Percentiles rank a stretch among this genome's conserved stretches.
These are phyloP conservation scores for Suillus clintonianus DNA, from an alignment of 768 basidiomycete species.

Conservation along the genomic window DNA sequence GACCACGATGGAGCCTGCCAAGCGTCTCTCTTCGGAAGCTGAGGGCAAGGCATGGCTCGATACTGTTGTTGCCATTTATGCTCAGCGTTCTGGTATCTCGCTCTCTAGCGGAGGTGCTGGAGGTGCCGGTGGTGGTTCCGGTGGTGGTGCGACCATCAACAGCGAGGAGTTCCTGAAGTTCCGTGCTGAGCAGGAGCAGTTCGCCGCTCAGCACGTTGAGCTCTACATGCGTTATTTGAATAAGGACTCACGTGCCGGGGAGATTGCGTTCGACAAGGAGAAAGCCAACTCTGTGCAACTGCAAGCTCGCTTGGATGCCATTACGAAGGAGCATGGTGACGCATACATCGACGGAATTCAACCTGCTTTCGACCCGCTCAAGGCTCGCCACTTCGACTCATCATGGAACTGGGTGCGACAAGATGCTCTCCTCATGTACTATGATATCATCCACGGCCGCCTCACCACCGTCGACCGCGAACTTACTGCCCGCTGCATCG, in stretches of 20 bases:
- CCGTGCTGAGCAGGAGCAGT: constrained; percentile 89
- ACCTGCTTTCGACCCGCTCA: constrained; percentile 91
- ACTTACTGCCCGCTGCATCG: constrained; percentile 95
- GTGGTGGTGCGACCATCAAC: constrained; percentile 89
- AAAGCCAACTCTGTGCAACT: constrained; percentile 71
- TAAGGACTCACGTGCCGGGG: constrained; percentile 90
- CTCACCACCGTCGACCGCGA: constrained; percentile 94
- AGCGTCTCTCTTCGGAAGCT: constrained; percentile 85
- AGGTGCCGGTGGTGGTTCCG: constrained; percentile 57
- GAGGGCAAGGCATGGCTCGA: constrained; percentile 97
- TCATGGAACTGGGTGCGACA: constrained; percentile 99
- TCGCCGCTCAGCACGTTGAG: constrained; percentile 91
- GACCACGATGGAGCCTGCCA: constrained; percentile 91
- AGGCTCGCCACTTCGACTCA: constrained; percentile 97
- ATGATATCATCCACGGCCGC: constrained; percentile 96
- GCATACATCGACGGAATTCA: constrained; percentile 92
- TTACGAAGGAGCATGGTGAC: constrained; percentile 91
- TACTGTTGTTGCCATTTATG: constrained; percentile 78
- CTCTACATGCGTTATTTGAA: constrained; percentile 96
- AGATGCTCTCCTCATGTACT: constrained; percentile 95
- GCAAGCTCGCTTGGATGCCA: constrained; percentile 86
- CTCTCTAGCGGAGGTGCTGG: constrained; percentile 68
- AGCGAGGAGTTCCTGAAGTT: constrained; percentile 98
- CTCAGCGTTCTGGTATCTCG: constrained; percentile 85
- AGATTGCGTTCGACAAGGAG: constrained; percentile 85